Evolutionary conservation across 2,329 filamentous ascomycete species (phyloP).

Genomic region (Penicillium occitanis): DNA sequence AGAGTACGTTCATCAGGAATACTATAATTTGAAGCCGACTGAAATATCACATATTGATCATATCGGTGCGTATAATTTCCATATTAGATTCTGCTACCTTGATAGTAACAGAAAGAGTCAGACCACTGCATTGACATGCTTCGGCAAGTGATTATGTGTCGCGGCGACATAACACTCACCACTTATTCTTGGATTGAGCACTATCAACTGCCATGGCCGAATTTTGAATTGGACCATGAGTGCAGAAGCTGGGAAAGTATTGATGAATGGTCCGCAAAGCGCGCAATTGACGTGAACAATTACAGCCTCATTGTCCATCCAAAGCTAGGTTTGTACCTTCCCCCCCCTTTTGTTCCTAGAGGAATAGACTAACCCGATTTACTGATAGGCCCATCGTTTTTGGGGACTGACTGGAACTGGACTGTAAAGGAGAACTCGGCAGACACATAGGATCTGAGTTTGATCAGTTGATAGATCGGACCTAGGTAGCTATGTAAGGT

Average conservation of each 20-base stretch:
- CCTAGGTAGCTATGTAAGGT: background rate
- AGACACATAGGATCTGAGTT: background rate
- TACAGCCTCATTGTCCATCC: background rate
- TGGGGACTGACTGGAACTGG: background rate
- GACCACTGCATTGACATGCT: conserved; percentile 19
- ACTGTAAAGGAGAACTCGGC: background rate
- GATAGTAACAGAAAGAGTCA: background rate
- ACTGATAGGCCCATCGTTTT: background rate
- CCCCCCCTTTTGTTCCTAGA: background rate
- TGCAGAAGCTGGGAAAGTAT: background rate
- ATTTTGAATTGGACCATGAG: background rate
- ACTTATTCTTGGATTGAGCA: conserved; percentile 7
- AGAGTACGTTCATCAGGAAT: background rate
- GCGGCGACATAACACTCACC: conserved; percentile 5
- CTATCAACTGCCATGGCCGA: conserved; percentile 8
- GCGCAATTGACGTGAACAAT: background rate
- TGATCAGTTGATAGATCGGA: background rate
- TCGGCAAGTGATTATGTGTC: conserved; percentile 15
- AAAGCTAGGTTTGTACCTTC: background rate
- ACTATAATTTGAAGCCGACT: background rate
- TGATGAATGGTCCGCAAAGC: background rate
- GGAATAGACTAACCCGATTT: background rate
- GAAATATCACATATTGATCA: background rate
- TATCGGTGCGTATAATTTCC: background rate
- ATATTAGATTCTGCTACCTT: background rate